Percentiles rank a stretch among this genome's conserved stretches.
These are phyloP conservation scores for Globisporangium solare DNA, from an alignment of 352 stramenopile species.

Conservation along the genomic window DNA sequence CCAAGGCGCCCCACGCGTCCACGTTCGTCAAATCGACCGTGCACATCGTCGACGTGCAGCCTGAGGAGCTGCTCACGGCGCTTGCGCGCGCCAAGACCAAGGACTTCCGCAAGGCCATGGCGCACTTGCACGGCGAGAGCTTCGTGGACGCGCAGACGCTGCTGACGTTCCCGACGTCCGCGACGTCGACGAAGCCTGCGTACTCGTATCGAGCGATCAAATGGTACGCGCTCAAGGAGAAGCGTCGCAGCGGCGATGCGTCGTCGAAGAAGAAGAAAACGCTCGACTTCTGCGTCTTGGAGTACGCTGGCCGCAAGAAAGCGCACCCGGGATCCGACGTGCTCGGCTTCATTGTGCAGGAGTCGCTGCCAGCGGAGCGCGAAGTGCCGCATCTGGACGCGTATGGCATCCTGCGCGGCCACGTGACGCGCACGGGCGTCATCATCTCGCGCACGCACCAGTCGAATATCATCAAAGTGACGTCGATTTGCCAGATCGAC, in stretches of 20 bases:
- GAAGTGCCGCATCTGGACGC: conserved; percentile 62
- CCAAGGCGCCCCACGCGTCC: conserved; percentile 31
- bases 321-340: conserved; percentile 31
- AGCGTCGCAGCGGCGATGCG: conserved; percentile 1
- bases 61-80: conserved; percentile 57
- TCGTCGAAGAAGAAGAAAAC: conserved; percentile 12
- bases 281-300: conserved; percentile 68
- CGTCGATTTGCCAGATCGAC: conserved; percentile 68
- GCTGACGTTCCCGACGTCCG: conserved; percentile 57
- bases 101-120: conserved; percentile 46
- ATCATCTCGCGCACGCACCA: conserved; percentile 75
- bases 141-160: conserved; percentile 67
- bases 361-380: conserved; percentile 53
- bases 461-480: conserved; percentile 65
- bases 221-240: conserved; percentile 40
- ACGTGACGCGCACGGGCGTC: conserved; percentile 58
- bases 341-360: conserved; percentile 76
- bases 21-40: conserved; percentile 61
- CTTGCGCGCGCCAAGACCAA: conserved; percentile 52
- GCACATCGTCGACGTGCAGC: conserved; percentile 51
- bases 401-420: conserved; percentile 56
- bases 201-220: conserved; percentile 66
- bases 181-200: conserved; percentile 32
- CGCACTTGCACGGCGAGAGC: conserved; percentile 41
- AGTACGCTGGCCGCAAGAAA: conserved; percentile 69